A percentile compares a stretch with the other conserved stretches of the same genome.
These are phyloP conservation scores for Simmondsia chinensis DNA, from an alignment of 148 eudicot genomes.

Conservation along the genomic window DNA sequence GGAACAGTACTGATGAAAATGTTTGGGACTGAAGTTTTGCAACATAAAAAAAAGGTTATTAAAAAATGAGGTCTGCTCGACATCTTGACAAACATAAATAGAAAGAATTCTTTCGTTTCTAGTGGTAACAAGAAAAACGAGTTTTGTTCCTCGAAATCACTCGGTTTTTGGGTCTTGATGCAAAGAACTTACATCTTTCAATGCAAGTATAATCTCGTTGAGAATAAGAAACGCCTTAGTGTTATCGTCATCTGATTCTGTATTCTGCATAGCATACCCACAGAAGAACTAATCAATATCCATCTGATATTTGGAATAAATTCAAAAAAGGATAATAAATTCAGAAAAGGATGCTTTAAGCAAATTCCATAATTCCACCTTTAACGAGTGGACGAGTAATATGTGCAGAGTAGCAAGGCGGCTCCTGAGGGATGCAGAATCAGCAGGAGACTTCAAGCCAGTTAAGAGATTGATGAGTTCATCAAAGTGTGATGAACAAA, in stretches of 20 bases:
- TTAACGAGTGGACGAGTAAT: conserved; percentile 51
- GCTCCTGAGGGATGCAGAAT: conserved; percentile 32
- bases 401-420: conserved; percentile 57
- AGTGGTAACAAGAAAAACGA: no score
- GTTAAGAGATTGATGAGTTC: conserved; percentile 58
- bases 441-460: conserved; percentile 54
- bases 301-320: no score
- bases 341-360: no score
- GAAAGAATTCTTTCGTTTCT: no score
- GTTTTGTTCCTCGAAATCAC: no score
- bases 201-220: conserved; percentile 66
- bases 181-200: conserved; percentile 74
- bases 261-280: conserved; percentile 26
- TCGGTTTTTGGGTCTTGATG: no score
- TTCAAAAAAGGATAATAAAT: no score
- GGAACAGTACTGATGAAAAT: no score
- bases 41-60: no score
- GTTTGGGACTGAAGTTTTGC: no score
- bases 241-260: conserved; percentile 58
- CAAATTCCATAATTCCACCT: conserved; percentile 25
- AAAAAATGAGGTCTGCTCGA: no score
- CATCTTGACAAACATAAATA: no score
- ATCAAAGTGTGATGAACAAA: conserved; percentile 51
- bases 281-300: neutral
- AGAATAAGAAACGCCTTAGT: conserved; percentile 77